Conservation (phyloP, 257 asterid genomes). For the Plectranthus barbatus region DNA sequence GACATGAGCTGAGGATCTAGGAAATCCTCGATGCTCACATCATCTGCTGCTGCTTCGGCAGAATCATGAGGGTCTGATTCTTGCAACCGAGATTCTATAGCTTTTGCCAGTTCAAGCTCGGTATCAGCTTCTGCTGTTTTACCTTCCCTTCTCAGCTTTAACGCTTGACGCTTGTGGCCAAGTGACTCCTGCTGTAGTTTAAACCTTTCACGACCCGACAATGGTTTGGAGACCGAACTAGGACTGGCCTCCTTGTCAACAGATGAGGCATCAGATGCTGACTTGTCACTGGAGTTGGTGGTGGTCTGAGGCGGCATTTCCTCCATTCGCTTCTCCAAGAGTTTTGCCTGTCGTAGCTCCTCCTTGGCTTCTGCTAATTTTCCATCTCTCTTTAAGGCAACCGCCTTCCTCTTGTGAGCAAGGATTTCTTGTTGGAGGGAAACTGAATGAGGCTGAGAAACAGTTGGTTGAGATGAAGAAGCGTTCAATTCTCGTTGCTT, state of each 20-base stretch:
- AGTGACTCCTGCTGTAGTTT: slow-evolving; percentile 82
- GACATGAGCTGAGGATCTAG: slow-evolving; percentile 90
- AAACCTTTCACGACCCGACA: slow-evolving; percentile 69
- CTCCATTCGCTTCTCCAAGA: slow-evolving; percentile 56
- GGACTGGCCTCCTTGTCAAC: slow-evolving; percentile 45
- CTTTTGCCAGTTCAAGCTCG: slow-evolving; percentile 65
- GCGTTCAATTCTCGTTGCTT: slow-evolving; percentile 24
- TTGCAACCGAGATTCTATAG: slow-evolving; percentile 62
- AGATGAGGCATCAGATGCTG: slow-evolving; percentile 31
- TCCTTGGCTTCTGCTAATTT: slow-evolving; percentile 88
- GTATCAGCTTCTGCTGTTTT: slow-evolving; percentile 75
- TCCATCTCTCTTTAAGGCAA: slow-evolving; percentile 84
- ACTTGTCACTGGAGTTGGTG: slow-evolving; percentile 24
- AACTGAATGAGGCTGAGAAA: slow-evolving; percentile 25
- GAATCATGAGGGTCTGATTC: slow-evolving; percentile 38
- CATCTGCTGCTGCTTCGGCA: slow-evolving; percentile 34
- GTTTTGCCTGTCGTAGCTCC: slow-evolving; percentile 81
- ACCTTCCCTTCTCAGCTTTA: slow-evolving; percentile 85
- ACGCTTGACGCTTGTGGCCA: slow-evolving; percentile 71
- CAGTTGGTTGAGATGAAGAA: too few relatives aligned
- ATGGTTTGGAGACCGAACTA: slow-evolving; percentile 44
- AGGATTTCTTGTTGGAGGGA: slow-evolving; percentile 53
- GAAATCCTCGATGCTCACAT: slow-evolving; percentile 58
- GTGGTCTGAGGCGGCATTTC: slow-evolving; percentile 24
- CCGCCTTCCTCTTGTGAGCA: slow-evolving; percentile 74